Evolutionary conservation across 257 asterid genomes (phyloP).

Genomic region (Henckelia pumila): DNA sequence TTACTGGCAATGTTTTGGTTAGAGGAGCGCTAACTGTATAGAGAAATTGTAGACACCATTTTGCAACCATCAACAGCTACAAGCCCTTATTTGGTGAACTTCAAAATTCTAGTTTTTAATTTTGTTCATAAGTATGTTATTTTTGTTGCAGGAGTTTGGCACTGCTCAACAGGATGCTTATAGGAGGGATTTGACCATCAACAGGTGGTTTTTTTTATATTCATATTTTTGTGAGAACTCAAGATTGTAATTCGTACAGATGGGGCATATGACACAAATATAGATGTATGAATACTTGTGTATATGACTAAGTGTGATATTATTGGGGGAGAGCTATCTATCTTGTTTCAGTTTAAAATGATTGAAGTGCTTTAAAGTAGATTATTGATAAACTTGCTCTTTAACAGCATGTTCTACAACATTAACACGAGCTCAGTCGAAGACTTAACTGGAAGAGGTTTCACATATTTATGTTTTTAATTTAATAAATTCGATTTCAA

Average conservation of each 20-base stretch:
- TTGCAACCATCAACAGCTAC: not conserved
- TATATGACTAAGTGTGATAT: not conserved
- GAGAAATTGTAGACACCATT: not conserved
- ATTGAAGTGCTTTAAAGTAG: constrained; percentile 10
- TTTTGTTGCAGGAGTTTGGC: constrained; percentile 76
- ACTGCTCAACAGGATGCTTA: constrained; percentile 85
- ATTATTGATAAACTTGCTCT: constrained; percentile 14
- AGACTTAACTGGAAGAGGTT: constrained; percentile 87
- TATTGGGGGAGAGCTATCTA: not conserved
- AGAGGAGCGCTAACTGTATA: not conserved
- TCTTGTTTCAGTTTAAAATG: constrained; percentile 2
- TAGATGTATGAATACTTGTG: not conserved
- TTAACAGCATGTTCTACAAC: constrained; percentile 87
- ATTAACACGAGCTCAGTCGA: constrained; percentile 73
- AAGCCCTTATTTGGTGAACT: not conserved
- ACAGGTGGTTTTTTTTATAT: constrained; percentile 46
- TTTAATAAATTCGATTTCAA: not conserved
- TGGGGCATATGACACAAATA: not conserved
- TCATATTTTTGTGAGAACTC: not conserved
- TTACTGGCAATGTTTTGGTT: not conserved
- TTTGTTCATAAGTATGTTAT: constrained; percentile 9
- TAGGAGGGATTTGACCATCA: constrained; percentile 91
- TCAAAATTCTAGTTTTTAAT: not conserved
- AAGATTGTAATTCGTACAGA: constrained; percentile 2
- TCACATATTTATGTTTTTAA: constrained; percentile 13